Evolutionary conservation across 2,329 filamentous ascomycete species (phyloP), one percentile per base, ranked within the genome.

Genomic region (Grosmannia penicillata): DNA sequence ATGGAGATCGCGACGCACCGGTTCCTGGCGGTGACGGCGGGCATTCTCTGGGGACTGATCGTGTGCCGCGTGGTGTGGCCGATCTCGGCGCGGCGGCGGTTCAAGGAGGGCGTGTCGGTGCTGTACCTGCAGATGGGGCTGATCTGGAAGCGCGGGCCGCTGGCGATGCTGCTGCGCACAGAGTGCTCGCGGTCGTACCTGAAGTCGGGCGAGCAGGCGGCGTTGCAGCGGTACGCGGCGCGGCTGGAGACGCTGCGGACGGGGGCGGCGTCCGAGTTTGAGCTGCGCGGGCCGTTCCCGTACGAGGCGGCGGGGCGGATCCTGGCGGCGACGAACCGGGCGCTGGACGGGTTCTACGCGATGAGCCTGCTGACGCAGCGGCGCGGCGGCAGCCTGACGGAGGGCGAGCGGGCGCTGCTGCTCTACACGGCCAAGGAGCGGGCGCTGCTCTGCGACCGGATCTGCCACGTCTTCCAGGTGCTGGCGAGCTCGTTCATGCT

Each of bases 281-380:
- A 93, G 55, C 70, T 98, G 7, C 74, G 78, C 29, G 83, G 89
- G 0, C 85, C 87, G 0, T 98, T 98, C 50, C 84, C 86, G 1
- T 70, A 78, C 45, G 73, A 70, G 31, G 70, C 75, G 14, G 87
- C 82, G 53, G 72, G 70, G 5, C 72, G 76, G 26, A 81, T 96
- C 41, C 70, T 96, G 53, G 72, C 74, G 18, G 79, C 79, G 9
- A 94, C 87, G 1, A 78, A 80, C 45, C 77, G 81, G 37, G 83
- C 95, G 59, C 74, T 96, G 5, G 87, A 95, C 57, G 80, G 84
- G 27, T 95, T 98, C 56, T 87, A 96, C 53, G 85, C 87, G 37
- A 94, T 98, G 84, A 93, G 89, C 45, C 74, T 95, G 10, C 78
- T 95, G 45, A 86, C 93, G 27, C 70, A 82, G 52, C 89, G 87